Base-by-base conservation (phyloP, 768 basidiomycete species). In the Suillus plorans region DNA sequence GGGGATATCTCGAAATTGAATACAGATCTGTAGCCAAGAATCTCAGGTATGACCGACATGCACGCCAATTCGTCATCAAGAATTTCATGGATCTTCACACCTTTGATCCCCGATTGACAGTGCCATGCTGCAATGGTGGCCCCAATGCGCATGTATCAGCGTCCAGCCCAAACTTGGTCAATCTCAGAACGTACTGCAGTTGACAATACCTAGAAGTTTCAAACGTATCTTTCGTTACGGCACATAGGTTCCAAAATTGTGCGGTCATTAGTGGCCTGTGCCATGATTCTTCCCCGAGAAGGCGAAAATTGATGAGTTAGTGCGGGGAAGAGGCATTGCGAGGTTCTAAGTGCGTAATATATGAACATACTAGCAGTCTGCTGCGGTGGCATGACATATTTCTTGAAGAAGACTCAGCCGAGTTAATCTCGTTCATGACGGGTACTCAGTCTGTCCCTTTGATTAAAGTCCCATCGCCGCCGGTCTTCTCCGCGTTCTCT, bases 401-500 rank as follows among this genome's bases (percentile, higher is more conserved):
- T 64, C 31, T 36, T 41, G 16, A 53, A 20, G 37, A 58, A 34
- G 55, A 42, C 45, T 14, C 37, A 47, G 39, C 45, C 37, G 20
- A 45, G 10, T 69, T 76, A 76, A 63, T 49, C 59, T 49, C 65
- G 50, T 62, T 68, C 73, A 59, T 64, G 53, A 22, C 66, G 74
- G 16, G 50, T 53, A 47, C 69, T 61, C 20, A 71, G 73, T 28
- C 67, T 70, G 42, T 84, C 78, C 66, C 85, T 80, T 13, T 78
- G 66, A 68, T 82, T 83, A 59, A 72, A 69, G 62, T 85, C 82
- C 87, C 87, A 87, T 52, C 84, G 72, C 68, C 80, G 79, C 28
- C 87, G 77, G 65, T 85, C 83, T 49, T 80, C 73, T 64, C 78
- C 80, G 52, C 84, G 69, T 61, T 72, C 75, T 52, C 36, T 72